A percentile compares a stretch with the other conserved stretches of the same genome.
Conservation (phyloP, 257 asterid species). For the Euphrasia confusa region DNA sequence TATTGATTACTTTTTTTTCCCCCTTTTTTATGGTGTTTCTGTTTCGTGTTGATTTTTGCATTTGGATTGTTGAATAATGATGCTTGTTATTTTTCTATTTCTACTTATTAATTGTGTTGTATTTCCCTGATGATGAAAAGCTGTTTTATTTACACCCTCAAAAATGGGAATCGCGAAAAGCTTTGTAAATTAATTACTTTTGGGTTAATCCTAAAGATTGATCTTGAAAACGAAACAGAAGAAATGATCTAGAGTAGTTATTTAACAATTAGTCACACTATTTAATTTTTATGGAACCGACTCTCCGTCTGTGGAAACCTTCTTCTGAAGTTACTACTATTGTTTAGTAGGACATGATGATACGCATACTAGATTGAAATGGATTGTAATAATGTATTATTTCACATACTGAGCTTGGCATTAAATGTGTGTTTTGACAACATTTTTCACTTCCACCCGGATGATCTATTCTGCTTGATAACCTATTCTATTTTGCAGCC, state of each 20-base stretch:
- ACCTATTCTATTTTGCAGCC: slow-evolving; percentile 55
- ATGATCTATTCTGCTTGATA: not conserved
- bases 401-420: not conserved
- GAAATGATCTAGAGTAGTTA: not conserved
- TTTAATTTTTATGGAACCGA: not conserved
- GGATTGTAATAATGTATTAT: not conserved
- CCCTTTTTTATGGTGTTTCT: not conserved
- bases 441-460: not conserved
- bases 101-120: too few relatives aligned
- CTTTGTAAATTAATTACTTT: not conserved
- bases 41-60: slow-evolving; percentile 11
- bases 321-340: not conserved
- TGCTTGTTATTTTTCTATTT: too few relatives aligned
- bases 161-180: not conserved
- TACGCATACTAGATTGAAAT: not conserved
- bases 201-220: not conserved
- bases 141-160: too few relatives aligned
- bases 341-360: not conserved
- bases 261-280: too few relatives aligned
- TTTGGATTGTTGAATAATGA: not conserved
- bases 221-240: not conserved
- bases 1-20: not conserved
- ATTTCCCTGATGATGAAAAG: too few relatives aligned
- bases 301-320: not conserved
- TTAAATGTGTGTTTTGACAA: not conserved